phyloP scores from a whole-genome alignment of 2,329 filamentous ascomycete genomes.

The Akanthomyces lecanii region DNA sequence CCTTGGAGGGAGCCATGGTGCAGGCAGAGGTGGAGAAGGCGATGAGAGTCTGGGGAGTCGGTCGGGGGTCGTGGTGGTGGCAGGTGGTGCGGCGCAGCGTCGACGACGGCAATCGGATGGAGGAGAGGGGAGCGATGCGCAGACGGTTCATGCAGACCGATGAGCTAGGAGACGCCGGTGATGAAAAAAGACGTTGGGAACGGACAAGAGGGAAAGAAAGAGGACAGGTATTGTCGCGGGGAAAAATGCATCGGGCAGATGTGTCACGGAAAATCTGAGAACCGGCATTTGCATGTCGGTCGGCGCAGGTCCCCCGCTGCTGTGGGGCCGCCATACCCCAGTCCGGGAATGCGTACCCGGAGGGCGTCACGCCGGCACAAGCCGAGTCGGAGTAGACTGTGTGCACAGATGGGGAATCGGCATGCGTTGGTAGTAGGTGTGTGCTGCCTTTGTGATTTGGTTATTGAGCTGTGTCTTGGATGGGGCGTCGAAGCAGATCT shows the following conservation, averaged over 20 bases:
- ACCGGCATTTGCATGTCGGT: conserved; percentile 1
- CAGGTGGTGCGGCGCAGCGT: background rate
- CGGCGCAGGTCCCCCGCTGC: background rate
- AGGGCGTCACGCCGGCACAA: background rate
- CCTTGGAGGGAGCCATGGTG: conserved; percentile 49
- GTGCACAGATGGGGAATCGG: too few relatives aligned
- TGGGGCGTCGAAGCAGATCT: too few relatives aligned
- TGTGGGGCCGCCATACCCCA: conserved; percentile 3
- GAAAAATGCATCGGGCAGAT: background rate
- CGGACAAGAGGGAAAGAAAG: background rate
- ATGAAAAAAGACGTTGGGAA: background rate
- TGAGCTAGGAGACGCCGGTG: background rate
- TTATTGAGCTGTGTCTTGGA: too few relatives aligned
- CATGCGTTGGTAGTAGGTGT: too few relatives aligned
- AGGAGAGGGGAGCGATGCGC: background rate
- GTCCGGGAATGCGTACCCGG: conserved; percentile 7
- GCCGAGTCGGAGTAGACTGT: background rate
- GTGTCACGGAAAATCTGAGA: background rate
- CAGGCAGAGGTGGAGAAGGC: conserved; percentile 29
- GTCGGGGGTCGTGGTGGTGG: background rate
- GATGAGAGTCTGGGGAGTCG: background rate
- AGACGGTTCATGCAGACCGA: conserved; percentile 4
- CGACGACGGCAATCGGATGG: background rate
- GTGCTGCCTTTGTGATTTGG: too few relatives aligned
- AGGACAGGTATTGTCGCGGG: background rate